Evolutionary conservation across 176 grass and related monocot species (phyloP), one percentile per base, ranked within the genome.

Genomic region (Lolium rigidum): DNA sequence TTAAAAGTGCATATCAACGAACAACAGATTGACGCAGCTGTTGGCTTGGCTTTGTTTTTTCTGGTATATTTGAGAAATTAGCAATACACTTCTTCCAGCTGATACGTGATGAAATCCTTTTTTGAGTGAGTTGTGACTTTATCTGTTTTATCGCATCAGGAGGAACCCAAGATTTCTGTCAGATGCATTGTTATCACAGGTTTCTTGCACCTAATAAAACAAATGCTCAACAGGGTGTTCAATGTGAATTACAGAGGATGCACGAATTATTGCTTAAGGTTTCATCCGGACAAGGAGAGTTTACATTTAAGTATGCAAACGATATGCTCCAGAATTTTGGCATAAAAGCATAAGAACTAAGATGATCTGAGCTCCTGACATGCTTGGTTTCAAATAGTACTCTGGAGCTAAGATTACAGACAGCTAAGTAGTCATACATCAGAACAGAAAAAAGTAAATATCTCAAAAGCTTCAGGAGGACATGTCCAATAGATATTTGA

Each of bases 121-220:
- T 95, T 95, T 3, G 93, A 92, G 83, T 95, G 95, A 85, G 91
- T 90, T 52, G 91, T 98, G 88, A 98, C 91, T 88, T 95, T 98
- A 87, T 94, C 89, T 81, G 90, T 91, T 91, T 95, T 95, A 78
- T 98, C 93, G 84, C 91, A 98, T 54, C 11, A 3, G 14, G 3
- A 51, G 2, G 58, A 61, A 61, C 9, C n/a, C n/a, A 1, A 3
- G 4, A 15, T 0, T 8, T 2, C 39, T 54, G 51, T 54, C 51
- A 17, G 16, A 54, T 54, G 51, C 51, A 61, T 1, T 4, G 58
- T 61, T 61, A 61, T 61, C 58, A 61, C 9, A 9, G 58, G 9
- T 0, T 61, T 59, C n/a, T 9, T 61, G 58, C n/a, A 10, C 58
- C 20, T 61, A 24, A 61, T 57, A 57, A 21, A 60, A 31, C 28